Evolutionary conservation across 2,329 filamentous ascomycete genomes (phyloP), one percentile per base, ranked within the genome.

Genomic region (Beauveria sp.): DNA sequence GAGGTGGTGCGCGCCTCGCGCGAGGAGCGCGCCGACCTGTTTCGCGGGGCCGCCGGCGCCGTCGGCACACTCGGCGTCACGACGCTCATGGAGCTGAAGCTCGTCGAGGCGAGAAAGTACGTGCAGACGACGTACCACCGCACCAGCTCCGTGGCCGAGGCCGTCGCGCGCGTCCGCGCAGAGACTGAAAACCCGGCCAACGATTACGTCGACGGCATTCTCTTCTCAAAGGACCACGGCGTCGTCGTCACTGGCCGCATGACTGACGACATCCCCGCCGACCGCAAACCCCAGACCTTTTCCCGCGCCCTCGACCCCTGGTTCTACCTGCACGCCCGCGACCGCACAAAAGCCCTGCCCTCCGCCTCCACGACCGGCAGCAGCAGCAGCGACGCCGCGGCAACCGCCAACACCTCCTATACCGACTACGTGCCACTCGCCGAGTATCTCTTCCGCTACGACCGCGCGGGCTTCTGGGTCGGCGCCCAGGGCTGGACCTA

Each of bases 401-500:
- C 65, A 14, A 20, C 65, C 46, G 51, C 66, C 34, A 28, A 67
- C 12, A 54, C 73, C 52, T 60, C 68, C 8, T 61, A 68, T 18
- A 66, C 71, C 59, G 85, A 89, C 56, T 84, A 84, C 66, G 81
- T 90, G 46, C 88, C 88, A 0, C 75, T 90, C 4, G 82, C 84
- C 45, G 88, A 90, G 70, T 91, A 91, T 71, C 83, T 90, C 66
- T 91, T 91, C 78, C 83, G 88, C 56, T 91, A 91, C 75, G 88
- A 91, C 73, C 83, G 88, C 50, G 88, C 86, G 58, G 87, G 85
- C 16, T 91, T 91, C 79, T 91, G 88, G 88, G 87, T 89, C 43
- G 88, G 86, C 49, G 75, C 77, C 7, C 82, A 82, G 16, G 86
- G 85, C 3, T 90, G 88, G 71, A 77, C 80, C 46, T 90, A 90